Conservation (phyloP, 495 filamentous ascomycete species). For the Emericellopsis terricola region DNA sequence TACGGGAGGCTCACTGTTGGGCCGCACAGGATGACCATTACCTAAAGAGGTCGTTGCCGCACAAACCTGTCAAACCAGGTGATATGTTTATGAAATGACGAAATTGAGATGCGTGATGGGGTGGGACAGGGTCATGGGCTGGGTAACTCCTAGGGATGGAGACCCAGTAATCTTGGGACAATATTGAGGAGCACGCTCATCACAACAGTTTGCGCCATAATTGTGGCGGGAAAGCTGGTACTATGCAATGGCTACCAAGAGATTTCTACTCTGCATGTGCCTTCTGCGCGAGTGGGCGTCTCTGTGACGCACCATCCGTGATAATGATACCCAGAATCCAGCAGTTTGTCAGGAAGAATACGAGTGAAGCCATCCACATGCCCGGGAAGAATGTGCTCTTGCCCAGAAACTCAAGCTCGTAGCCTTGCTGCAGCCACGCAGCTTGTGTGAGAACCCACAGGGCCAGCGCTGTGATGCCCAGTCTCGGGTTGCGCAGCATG, state of each 20-base stretch:
- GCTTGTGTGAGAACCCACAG: conserved; percentile 63
- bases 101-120: no score
- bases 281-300: no score
- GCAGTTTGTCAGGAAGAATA: conserved; percentile 71
- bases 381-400: conserved; percentile 72
- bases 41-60: conserved; percentile 5
- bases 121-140: no score
- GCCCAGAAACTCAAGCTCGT: conserved; percentile 74
- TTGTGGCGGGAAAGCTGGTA: no score
- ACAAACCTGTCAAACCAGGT: no score
- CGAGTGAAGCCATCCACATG: conserved; percentile 52
- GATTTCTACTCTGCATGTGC: no score
- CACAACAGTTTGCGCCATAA: no score
- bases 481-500: conserved; percentile 34
- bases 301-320: conserved; percentile 39
- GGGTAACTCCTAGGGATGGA: no score
- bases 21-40: conserved; percentile 15
- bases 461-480: conserved; percentile 42
- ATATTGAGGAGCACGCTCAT: no score
- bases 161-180: no score
- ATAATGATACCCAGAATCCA: conserved; percentile 77
- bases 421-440: conserved; percentile 79
- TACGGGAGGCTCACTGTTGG: conserved; percentile 20
- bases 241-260: no score
- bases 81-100: no score